Evolutionary conservation across 1,139 yeast genomes (phyloP), one percentile per base, ranked within the genome.

Genomic region (Candida pseudocylindracea): DNA sequence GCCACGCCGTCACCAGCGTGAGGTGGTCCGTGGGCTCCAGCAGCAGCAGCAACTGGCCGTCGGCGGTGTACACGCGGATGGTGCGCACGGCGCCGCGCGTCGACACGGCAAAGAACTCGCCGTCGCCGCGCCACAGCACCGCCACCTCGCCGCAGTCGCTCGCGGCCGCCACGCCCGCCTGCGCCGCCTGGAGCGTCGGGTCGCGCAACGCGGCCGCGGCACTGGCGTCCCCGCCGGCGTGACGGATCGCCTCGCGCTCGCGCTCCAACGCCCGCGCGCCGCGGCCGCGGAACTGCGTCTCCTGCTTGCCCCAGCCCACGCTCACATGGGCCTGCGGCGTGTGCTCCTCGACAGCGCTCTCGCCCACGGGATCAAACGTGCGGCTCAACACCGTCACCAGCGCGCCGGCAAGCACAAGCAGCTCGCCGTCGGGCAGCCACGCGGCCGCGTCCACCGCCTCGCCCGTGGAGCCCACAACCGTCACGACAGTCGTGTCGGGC

Each of bases 261-360:
- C 85, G 63, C 50, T 76, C 88, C 39, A 66, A 45, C n/a, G 80
- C 85, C 43, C 73, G 72, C 30, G 81, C 88, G 37, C 98, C 98
- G 44, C 68, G 73, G 33, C 99, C 99, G 50, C 79, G 74, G 50
- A 91, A 91, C 52, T 91, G 99, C 0, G 99, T 91, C 50, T 88
- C 98, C 40, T 76, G 73, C 42, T 78, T 79, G 45, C 99, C 99
- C 99, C 99, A 91, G 12, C 99, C 99, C 29, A 88, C 95, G 13
- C 92, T 75, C 27, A 91, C 95, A 45, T 88, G 20, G 6, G 20
- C 20, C 6, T 4, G 6, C 20, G 20, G 20, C 20, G 20, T 15
- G 20, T 15, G 20, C 20, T 15, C 20, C 20, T 15, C 20, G 6
- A 15, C 4, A 4, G 6, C 20, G 20, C 20, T 15, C 20, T 15